phyloP scores from a whole-genome alignment of 2,329 filamentous ascomycete genomes.

The Sporothrix inflata region DNA sequence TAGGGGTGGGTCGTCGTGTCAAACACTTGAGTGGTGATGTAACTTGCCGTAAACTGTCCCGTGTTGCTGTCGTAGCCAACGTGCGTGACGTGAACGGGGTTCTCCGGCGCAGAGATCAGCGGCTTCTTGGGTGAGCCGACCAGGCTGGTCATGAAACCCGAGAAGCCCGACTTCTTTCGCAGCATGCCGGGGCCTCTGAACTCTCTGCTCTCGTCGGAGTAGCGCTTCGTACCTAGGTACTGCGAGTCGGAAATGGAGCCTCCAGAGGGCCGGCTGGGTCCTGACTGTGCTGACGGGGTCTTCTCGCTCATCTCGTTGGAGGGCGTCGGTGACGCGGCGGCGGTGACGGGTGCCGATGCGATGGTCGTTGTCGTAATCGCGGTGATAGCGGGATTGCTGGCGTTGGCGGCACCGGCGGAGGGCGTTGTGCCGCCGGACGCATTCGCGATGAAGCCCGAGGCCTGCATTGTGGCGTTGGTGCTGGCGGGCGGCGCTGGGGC shows the following conservation, averaged over 20 bases:
- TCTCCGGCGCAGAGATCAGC: constrained; percentile 95
- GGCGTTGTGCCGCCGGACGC: not conserved
- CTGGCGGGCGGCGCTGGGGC: constrained; percentile 55
- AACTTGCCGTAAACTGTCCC: constrained; percentile 88
- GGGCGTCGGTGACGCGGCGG: constrained; percentile 31
- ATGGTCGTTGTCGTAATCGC: constrained; percentile 23
- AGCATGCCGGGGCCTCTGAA: constrained; percentile 61
- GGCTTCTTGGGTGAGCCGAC: constrained; percentile 87
- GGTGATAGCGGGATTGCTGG: constrained; percentile 17
- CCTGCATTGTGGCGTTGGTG: constrained; percentile 62
- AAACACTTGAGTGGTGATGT: not conserved
- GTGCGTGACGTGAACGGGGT: constrained; percentile 96
- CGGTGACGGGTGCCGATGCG: constrained; percentile 28
- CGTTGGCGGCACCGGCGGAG: constrained; percentile 31
- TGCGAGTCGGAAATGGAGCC: constrained; percentile 45
- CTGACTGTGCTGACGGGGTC: constrained; percentile 41
- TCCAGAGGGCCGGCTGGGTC: constrained; percentile 35
- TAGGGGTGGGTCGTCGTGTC: no score
- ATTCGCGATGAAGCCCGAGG: constrained; percentile 61
- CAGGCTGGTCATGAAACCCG: constrained; percentile 80
- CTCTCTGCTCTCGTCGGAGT: constrained; percentile 76
- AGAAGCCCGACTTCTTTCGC: constrained; percentile 87
- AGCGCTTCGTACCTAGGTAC: constrained; percentile 66
- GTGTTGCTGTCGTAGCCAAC: constrained; percentile 97
- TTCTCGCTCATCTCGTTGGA: constrained; percentile 50